Evolutionary conservation across 2,329 filamentous ascomycete species (phyloP).

Genomic region (Fusarium heterosporum): DNA sequence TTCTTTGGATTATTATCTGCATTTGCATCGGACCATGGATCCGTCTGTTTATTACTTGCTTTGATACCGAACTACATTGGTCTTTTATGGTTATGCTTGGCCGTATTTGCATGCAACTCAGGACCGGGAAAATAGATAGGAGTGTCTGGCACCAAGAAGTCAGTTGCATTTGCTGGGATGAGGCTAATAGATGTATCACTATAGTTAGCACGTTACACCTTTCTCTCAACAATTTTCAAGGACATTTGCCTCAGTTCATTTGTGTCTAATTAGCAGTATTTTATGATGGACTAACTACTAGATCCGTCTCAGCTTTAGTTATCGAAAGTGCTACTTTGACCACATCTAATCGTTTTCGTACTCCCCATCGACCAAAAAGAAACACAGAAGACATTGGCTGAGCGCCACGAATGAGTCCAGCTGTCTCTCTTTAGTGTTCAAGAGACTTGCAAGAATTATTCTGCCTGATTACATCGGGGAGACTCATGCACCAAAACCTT

Average conservation of each 20-base stretch:
- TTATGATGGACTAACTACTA: slow-evolving; percentile 11
- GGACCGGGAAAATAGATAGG: slow-evolving; percentile 29
- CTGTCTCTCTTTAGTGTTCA: neutral
- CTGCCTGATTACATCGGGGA: neutral
- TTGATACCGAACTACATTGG: slow-evolving; percentile 21
- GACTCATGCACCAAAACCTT: slow-evolving; percentile 5
- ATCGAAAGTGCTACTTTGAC: slow-evolving; percentile 22
- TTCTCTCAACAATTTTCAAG: slow-evolving; percentile 15
- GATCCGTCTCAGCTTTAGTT: slow-evolving; percentile 9
- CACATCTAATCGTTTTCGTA: slow-evolving; percentile 16
- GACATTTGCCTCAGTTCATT: slow-evolving; percentile 15
- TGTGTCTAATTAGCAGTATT: slow-evolving; percentile 2
- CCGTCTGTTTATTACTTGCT: slow-evolving; percentile 18
- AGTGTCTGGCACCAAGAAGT: slow-evolving; percentile 11
- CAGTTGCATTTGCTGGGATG: slow-evolving; percentile 23
- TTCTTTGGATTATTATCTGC: slow-evolving; percentile 30
- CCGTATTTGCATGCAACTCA: slow-evolving; percentile 24
- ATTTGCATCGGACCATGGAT: slow-evolving; percentile 18
- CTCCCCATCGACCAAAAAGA: slow-evolving; percentile 1
- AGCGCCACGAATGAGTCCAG: neutral
- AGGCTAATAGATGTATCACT: slow-evolving; percentile 26
- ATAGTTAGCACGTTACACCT: slow-evolving; percentile 23
- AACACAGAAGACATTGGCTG: neutral
- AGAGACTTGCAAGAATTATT: slow-evolving; percentile 11
- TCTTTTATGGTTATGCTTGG: slow-evolving; percentile 22